phyloP scores from a whole-genome alignment of 805 yeast species.

The Groenewaldozyma salmanticensis region DNA sequence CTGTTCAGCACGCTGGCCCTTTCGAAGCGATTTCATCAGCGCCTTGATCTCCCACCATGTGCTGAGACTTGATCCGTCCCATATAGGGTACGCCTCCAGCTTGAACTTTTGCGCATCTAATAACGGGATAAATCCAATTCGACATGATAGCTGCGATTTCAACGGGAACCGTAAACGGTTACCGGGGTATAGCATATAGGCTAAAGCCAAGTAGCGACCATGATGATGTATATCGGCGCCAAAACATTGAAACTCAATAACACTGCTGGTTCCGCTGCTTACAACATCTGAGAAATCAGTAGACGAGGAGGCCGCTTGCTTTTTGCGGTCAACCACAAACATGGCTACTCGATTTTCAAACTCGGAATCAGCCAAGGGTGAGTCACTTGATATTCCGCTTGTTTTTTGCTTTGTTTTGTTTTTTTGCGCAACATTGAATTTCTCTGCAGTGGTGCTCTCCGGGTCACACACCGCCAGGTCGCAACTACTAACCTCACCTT shows the following conservation, averaged over 20 bases:
- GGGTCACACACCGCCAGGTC: constrained; percentile 1
- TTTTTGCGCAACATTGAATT: not conserved
- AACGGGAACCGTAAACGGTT: constrained; percentile 16
- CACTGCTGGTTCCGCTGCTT: not conserved
- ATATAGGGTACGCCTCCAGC: constrained; percentile 5
- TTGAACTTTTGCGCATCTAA: constrained; percentile 1
- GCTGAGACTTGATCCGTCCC: constrained; percentile 8
- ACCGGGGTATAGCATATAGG: constrained; percentile 12
- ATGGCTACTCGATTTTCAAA: constrained; percentile 2
- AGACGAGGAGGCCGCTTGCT: not conserved
- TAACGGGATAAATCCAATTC: constrained; percentile 14
- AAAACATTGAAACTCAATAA: constrained; percentile 11
- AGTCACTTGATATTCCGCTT: too few species aligned
- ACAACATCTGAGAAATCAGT: not conserved
- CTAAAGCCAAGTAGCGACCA: constrained; percentile 13
- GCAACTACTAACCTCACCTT: constrained; percentile 7
- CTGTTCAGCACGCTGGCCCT: constrained; percentile 2
- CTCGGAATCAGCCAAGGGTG: too few species aligned
- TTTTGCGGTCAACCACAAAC: constrained; percentile 5
- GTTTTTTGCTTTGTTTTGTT: too few species aligned
- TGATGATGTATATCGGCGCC: constrained; percentile 14
- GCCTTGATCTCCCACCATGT: constrained; percentile 15
- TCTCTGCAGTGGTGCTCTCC: not conserved
- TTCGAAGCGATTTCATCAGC: constrained; percentile 5
- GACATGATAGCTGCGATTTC: constrained; percentile 11